Percentiles rank a stretch among this genome's conserved stretches.
These are phyloP conservation scores for Wallacemonas sp. DNA, from an alignment of 208 protist genomes.

Conservation along the genomic window DNA sequence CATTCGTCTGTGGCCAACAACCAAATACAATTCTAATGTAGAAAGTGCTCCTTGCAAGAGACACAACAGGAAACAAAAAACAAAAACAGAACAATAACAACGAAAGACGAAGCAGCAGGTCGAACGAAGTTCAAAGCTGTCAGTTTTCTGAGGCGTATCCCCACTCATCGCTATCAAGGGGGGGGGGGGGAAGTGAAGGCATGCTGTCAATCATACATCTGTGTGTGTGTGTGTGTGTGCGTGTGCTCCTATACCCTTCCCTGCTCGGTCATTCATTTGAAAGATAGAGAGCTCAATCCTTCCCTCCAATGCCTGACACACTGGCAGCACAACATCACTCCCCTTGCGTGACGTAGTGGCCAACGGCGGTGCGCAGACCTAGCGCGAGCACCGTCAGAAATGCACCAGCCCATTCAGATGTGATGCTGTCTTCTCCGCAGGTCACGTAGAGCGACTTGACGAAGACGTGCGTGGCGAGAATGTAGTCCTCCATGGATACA, in stretches of 20 bases:
- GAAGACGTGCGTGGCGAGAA: slow-evolving; percentile 69
- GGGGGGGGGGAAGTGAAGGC: neutral
- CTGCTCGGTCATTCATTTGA: too few species aligned
- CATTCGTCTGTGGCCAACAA: too few species aligned
- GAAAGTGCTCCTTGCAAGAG: too few species aligned
- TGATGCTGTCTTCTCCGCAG: slow-evolving; percentile 53
- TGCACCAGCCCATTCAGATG: slow-evolving; percentile 54
- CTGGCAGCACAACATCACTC: neutral
- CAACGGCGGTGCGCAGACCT: slow-evolving; percentile 49
- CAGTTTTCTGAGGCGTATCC: too few species aligned
- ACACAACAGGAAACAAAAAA: too few species aligned
- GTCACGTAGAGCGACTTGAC: slow-evolving; percentile 59
- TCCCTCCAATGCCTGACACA: too few species aligned
- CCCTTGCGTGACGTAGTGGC: neutral
- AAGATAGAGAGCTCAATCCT: too few species aligned
- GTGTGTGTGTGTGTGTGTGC: slow-evolving; percentile 2
- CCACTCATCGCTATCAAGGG: neutral
- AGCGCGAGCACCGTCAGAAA: slow-evolving; percentile 71
- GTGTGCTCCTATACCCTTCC: too few species aligned
- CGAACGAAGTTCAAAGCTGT: too few species aligned
- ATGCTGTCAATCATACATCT: neutral
- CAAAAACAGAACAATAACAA: too few species aligned
- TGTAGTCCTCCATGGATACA: slow-evolving; percentile 73
- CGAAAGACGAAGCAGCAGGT: too few species aligned
- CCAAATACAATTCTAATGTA: too few species aligned